Base-by-base conservation (phyloP, 2,329 filamentous ascomycete genomes). In the Fusarium sambucinum region DNA sequence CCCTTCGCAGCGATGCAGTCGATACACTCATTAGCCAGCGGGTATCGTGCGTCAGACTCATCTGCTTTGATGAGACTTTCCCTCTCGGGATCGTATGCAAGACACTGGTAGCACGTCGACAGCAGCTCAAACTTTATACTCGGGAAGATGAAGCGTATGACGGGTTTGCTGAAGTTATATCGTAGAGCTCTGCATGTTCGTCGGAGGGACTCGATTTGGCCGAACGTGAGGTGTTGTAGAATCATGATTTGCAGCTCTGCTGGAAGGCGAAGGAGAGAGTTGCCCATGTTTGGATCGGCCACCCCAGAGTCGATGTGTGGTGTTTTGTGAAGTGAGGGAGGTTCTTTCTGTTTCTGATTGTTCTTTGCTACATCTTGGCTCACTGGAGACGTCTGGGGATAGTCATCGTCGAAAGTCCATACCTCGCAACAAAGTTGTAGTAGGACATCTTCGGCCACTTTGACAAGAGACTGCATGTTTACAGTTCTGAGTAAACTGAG, bases 241-340 rank as follows among this genome's bases (percentile, higher is more conserved):
- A 84, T 77, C 68, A 79, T 71, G 42, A 82, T 71, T 53, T 82
- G 80, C 8, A 84, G 66, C 69, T 84, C 82, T 10, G 73, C 72
- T 6, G 82, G 82, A 0, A 84, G 75, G 27, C 73, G 73, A 35
- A 81, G 68, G 6, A 84, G 55, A 3, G 53, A 19, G 27, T 40
- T 66, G 21, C 42, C 19, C 29, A 6, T 14, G 12, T 65, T 65
- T 5, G 41, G 27, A 2, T 10, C 16, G n/a, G 21, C 6, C 1
- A 4, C 17, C 6, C 19, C 45, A 1, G 21, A 25, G 1, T 32
- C 13, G 3, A 12, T 8, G 3, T 16, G 27, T 1, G 3, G 14
- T 2, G 1, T 8, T 7, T n/a, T 30, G 7, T 6, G 6, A 13
- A 23, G 16, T 13, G 21, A 7, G 6, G 9, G 35, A 19, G 40